A percentile compares a stretch with the other conserved stretches of the same genome.
phyloP scores from a whole-genome alignment of 2,329 filamentous ascomycete genomes.

The Ceratocystis variospora region DNA sequence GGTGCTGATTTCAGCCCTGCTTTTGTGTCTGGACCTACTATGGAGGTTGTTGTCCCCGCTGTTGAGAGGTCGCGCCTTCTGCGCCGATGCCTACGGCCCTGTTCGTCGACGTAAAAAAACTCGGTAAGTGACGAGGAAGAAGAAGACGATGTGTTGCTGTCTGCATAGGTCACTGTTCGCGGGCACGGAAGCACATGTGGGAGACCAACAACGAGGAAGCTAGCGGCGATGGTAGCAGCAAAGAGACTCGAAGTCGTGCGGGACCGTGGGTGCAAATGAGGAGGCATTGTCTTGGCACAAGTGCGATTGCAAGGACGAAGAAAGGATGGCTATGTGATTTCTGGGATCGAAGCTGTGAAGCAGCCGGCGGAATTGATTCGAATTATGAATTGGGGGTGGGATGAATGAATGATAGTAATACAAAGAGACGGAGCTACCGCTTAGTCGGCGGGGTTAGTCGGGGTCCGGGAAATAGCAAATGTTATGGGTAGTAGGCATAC shows the following conservation, averaged over 20 bases:
- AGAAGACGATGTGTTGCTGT: slow-evolving; percentile 33
- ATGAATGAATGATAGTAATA: not conserved
- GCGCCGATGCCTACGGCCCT: slow-evolving; percentile 16
- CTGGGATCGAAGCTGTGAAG: not conserved
- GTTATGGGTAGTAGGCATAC: not conserved
- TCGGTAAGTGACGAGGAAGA: slow-evolving; percentile 9
- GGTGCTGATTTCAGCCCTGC: not conserved
- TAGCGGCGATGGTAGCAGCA: slow-evolving; percentile 76
- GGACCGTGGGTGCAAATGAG: slow-evolving; percentile 84
- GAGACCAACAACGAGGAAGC: slow-evolving; percentile 81
- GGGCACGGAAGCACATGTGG: slow-evolving; percentile 89
- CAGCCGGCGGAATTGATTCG: not conserved
- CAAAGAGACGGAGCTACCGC: not conserved
- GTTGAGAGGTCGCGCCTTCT: slow-evolving; percentile 31
- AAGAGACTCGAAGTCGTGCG: slow-evolving; percentile 89
- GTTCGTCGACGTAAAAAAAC: slow-evolving; percentile 16
- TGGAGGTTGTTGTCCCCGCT: slow-evolving; percentile 26
- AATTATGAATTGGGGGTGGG: not conserved
- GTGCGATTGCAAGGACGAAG: not conserved
- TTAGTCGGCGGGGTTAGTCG: not conserved
- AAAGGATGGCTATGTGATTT: not conserved
- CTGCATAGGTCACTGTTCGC: slow-evolving; percentile 61
- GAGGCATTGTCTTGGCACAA: slow-evolving; percentile 47
- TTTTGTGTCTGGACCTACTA: slow-evolving; percentile 30
- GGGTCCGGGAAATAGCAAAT: not conserved